Percentiles rank a stretch among this genome's conserved stretches.
Evolutionary conservation across 2,329 filamentous ascomycete species (phyloP).

Genomic region (Hortaea werneckii): DNA sequence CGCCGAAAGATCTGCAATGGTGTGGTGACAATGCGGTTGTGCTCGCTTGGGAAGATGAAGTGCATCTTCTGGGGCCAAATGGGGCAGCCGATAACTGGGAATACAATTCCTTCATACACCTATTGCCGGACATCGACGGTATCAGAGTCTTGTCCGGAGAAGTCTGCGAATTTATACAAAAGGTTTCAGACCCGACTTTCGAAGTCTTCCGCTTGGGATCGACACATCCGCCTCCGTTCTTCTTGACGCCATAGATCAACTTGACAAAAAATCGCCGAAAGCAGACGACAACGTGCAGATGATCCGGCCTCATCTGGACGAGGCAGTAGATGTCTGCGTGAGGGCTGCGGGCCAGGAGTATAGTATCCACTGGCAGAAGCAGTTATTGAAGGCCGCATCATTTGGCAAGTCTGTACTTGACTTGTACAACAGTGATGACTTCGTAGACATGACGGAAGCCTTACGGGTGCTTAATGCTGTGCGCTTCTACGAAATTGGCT

Average conservation of each 20-base stretch:
- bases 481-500: conserved; percentile 79
- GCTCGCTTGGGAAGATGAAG: conserved; percentile 94
- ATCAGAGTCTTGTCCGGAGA: conserved; percentile 83
- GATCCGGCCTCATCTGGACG: conserved; percentile 75
- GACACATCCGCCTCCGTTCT: conserved; percentile 80
- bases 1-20: conserved; percentile 85
- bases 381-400: conserved; percentile 88
- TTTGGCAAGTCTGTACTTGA: conserved; percentile 97
- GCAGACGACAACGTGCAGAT: conserved; percentile 96
- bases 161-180: conserved; percentile 94
- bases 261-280: conserved; percentile 90
- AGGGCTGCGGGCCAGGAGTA: conserved; percentile 90
- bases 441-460: conserved; percentile 95
- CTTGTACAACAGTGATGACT: conserved; percentile 95
- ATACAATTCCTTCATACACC: conserved; percentile 83
- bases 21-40: conserved; percentile 91
- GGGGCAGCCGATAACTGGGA: conserved; percentile 63
- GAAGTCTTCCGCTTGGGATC: conserved; percentile 85
- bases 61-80: conserved; percentile 82
- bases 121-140: conserved; percentile 82
- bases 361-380: conserved; percentile 84
- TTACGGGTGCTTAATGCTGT: conserved; percentile 86
- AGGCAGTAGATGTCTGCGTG: conserved; percentile 89
- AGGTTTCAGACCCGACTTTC: conserved; percentile 60
- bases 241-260: conserved; percentile 79